A percentile compares a stretch with the other conserved stretches of the same genome.
phyloP scores from a whole-genome alignment of 2,329 filamentous ascomycete genomes.

The Blastomyces gilchristii region DNA sequence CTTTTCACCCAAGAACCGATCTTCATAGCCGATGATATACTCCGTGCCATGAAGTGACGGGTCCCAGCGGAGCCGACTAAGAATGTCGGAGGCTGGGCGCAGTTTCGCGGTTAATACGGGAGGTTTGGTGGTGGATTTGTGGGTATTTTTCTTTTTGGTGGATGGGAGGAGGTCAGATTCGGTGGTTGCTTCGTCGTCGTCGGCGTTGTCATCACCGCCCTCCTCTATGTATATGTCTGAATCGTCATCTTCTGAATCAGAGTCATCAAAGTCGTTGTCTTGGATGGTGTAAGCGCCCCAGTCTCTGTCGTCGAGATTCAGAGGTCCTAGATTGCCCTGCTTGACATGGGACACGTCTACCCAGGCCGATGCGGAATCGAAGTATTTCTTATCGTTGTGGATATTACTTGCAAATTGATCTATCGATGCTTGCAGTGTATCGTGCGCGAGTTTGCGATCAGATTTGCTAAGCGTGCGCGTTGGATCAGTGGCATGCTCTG shows the following conservation, averaged over 20 bases:
- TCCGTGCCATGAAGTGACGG: conserved; percentile 33
- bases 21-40: conserved; percentile 45
- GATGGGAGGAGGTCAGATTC: neutral
- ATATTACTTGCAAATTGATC: conserved; percentile 29
- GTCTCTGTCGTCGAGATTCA: conserved; percentile 14
- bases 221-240: conserved; percentile 8
- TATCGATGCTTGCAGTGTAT: conserved; percentile 32
- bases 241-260: conserved; percentile 11
- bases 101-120: conserved; percentile 9
- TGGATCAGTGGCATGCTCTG: conserved; percentile 1
- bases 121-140: conserved; percentile 2
- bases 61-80: conserved; percentile 44
- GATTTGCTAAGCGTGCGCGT: conserved; percentile 19
- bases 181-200: conserved; percentile 2
- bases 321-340: conserved; percentile 13
- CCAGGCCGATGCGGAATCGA: conserved; percentile 26
- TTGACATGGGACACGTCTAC: conserved; percentile 26
- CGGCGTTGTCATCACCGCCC: conserved; percentile 8
- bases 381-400: conserved; percentile 27
- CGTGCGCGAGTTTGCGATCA: conserved; percentile 36
- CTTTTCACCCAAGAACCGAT: conserved; percentile 42
- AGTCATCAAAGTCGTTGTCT: conserved; percentile 6
- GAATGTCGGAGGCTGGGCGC: conserved; percentile 31
- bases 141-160: neutral
- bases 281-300: conserved; percentile 12